These are phyloP conservation scores for Nigrospora osmanthi DNA, from an alignment of 2,329 filamentous ascomycete species.

Conservation along the genomic window DNA sequence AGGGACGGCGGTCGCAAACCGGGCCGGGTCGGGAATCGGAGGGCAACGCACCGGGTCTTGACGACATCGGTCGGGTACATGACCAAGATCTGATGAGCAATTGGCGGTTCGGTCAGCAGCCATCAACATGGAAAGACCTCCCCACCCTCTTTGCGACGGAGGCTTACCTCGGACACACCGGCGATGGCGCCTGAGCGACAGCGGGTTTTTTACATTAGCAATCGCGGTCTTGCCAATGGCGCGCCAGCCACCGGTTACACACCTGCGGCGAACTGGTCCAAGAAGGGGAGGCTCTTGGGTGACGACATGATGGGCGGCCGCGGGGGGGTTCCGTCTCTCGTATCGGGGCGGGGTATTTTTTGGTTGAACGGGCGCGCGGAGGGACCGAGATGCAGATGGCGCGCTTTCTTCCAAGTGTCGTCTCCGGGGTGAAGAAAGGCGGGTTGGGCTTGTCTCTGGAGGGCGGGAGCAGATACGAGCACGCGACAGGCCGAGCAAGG, in stretches of 20 bases:
- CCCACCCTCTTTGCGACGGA: not conserved
- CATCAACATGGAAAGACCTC: conserved; percentile 16
- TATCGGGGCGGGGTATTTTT: too few species aligned
- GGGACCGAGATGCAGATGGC: too few species aligned
- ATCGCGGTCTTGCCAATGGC: conserved; percentile 12
- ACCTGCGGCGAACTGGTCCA: conserved; percentile 94
- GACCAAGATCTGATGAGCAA: conserved; percentile 67
- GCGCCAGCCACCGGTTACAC: conserved; percentile 21
- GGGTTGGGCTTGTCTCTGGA: too few species aligned
- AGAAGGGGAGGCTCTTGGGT: conserved; percentile 75
- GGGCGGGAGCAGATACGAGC: too few species aligned
- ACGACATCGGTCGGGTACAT: conserved; percentile 99
- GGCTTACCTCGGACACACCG: conserved; percentile 88
- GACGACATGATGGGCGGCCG: conserved; percentile 46
- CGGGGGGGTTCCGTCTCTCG: not conserved
- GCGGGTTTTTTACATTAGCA: conserved; percentile 20
- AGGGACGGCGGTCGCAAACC: too few species aligned
- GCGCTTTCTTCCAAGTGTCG: too few species aligned
- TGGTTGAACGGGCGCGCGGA: too few species aligned
- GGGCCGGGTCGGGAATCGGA: not conserved
- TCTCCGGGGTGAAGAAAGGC: too few species aligned
- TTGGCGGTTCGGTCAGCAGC: not conserved
- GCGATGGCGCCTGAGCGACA: conserved; percentile 68
- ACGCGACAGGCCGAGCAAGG: too few species aligned
- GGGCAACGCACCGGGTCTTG: conserved; percentile 86